phyloP scores from a whole-genome alignment of 306 rosid species.

The Vigna radiata region DNA sequence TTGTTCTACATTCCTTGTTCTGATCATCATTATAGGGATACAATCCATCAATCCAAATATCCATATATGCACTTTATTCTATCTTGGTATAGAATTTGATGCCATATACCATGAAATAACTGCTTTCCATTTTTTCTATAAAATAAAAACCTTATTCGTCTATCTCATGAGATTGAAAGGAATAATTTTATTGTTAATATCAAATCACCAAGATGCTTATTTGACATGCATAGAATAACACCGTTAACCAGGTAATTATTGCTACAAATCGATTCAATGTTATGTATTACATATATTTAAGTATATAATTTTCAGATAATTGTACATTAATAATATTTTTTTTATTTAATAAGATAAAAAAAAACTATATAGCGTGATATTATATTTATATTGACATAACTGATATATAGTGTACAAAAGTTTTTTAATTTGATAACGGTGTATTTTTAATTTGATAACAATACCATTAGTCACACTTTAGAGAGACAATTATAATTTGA shows the following conservation, averaged over 20 bases:
- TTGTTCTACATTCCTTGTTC: background rate
- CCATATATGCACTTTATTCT: constrained; percentile 14
- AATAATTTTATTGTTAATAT: constrained; percentile 40
- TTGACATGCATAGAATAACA: constrained; percentile 36
- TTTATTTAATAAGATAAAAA: no score
- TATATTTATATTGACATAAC: no score
- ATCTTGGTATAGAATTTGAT: constrained; percentile 13
- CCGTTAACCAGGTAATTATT: background rate
- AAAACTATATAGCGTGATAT: no score
- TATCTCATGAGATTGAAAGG: constrained; percentile 37
- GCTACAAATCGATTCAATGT: no score
- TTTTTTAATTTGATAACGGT: no score
- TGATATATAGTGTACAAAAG: no score
- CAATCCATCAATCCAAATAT: background rate
- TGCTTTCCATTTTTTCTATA: background rate
- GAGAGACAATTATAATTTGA: no score
- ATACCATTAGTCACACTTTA: no score
- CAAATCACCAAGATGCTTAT: constrained; percentile 35
- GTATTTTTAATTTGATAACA: no score
- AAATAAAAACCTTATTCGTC: constrained; percentile 12
- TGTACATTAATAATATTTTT: no score
- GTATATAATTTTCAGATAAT: no score
- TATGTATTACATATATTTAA: no score
- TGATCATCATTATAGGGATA: constrained; percentile 20
- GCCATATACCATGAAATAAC: background rate